phyloP scores from a whole-genome alignment of 768 basidiomycete genomes.

The Mycena belliarum region DNA sequence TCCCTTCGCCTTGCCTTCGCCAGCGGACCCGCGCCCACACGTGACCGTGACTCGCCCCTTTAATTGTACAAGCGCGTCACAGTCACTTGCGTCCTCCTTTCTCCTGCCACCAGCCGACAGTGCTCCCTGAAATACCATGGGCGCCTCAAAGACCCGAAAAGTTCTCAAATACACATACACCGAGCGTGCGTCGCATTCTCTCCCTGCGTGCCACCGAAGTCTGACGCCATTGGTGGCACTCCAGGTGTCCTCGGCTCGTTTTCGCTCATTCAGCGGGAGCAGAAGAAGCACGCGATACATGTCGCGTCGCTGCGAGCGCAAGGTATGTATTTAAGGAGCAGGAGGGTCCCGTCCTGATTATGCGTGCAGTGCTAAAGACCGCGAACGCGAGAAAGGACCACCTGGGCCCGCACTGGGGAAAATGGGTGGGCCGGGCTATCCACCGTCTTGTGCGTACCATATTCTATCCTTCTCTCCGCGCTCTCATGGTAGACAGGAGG shows the following conservation, averaged over 20 bases:
- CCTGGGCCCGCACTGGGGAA: constrained; percentile 50
- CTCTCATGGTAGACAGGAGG: constrained; percentile 33
- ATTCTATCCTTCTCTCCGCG: neutral
- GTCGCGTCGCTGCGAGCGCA: constrained; percentile 48
- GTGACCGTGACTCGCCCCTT: constrained; percentile 12
- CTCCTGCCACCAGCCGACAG: constrained; percentile 15
- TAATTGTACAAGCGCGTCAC: constrained; percentile 13
- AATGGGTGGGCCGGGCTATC: constrained; percentile 47
- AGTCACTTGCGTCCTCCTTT: neutral
- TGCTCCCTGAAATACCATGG: constrained; percentile 30
- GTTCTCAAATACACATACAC: constrained; percentile 38
- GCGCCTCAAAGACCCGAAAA: constrained; percentile 30
- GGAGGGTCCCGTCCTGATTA: neutral
- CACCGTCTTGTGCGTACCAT: constrained; percentile 40
- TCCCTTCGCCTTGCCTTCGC: too few species aligned
- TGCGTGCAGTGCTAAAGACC: constrained; percentile 42
- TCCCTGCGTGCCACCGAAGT: neutral
- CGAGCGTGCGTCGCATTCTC: constrained; percentile 36
- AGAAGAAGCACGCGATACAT: constrained; percentile 46
- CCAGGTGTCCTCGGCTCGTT: constrained; percentile 51
- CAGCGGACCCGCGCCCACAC: too few species aligned
- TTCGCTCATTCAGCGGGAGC: constrained; percentile 44
- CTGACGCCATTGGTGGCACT: neutral
- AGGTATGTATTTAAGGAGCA: constrained; percentile 31
- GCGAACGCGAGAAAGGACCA: constrained; percentile 44